phyloP scores from a whole-genome alignment of 75 land plant genomes.

The Selaginella moellendorffii region DNA sequence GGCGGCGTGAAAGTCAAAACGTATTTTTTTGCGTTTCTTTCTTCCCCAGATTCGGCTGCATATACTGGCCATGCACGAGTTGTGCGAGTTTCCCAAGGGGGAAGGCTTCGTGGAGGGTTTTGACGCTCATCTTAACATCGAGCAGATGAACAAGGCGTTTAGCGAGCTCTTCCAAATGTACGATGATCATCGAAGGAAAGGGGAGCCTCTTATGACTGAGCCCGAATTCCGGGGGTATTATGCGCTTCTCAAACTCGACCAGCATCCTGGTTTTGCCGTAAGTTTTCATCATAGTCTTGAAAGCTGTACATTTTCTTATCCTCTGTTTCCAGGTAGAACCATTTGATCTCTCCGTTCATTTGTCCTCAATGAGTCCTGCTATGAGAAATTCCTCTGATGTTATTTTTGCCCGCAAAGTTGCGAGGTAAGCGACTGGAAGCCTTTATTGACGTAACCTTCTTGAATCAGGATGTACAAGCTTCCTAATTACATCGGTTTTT shows the following conservation, averaged over 20 bases:
- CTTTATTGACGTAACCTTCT: background rate
- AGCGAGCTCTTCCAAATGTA: conserved; percentile 95
- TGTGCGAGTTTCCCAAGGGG: conserved; percentile 83
- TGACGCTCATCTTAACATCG: conserved; percentile 97
- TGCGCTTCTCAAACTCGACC: conserved; percentile 90
- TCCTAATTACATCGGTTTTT: conserved; percentile 82
- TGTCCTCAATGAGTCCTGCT: conserved; percentile 87
- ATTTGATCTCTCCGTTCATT: conserved; percentile 94
- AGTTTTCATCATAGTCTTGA: conserved; percentile 17
- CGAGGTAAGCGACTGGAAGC: conserved; percentile 37
- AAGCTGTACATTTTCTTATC: conserved; percentile 12
- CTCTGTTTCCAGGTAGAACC: conserved; percentile 67
- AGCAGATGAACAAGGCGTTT: conserved; percentile 97
- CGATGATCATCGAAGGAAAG: conserved; percentile 84
- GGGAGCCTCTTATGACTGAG: conserved; percentile 49
- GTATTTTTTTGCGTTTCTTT: conserved; percentile 1
- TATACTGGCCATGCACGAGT: conserved; percentile 95
- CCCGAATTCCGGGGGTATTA: conserved; percentile 93
- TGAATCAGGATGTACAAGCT: conserved; percentile 70
- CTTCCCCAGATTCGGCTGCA: conserved; percentile 74
- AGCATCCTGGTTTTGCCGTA: conserved; percentile 93
- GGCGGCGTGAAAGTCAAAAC: no score
- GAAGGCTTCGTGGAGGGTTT: conserved; percentile 97
- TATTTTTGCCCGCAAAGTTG: conserved; percentile 82
- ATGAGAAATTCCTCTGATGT: conserved; percentile 63